Base-by-base conservation (phyloP, 78 protist species). In the Dictyostelium discoideum region DNA sequence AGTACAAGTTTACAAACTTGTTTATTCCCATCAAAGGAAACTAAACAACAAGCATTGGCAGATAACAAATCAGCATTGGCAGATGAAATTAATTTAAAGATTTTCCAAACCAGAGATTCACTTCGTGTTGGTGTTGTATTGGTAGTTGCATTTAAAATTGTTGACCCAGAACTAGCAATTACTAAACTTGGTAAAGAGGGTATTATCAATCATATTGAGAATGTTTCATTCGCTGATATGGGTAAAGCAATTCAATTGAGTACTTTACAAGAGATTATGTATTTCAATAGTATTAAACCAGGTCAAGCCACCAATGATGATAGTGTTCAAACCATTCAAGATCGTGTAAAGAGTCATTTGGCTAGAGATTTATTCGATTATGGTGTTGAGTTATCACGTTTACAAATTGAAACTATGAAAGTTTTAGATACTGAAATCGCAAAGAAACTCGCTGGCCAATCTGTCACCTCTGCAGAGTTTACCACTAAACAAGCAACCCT, bases 161-260 rank as follows among this genome's bases (percentile, higher is more conserved):
- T 87, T n/a, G 93, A 87, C 42, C 93, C 93, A 77, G 93, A 87
- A 78, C 22, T 87, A 1, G 93, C 93, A n/a, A 87, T 87, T 5
- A 87, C 93, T 44, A 87, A 87, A 57, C 46, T 87, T 2, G 93
- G 93, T n/a, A 87, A 87, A 60, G 85, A 87, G 32, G 93, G 93
- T 54, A 87, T 87, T 67, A 37, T 87, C 46, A 54, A 48, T 10
- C 93, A 87, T 77, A 87, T 87, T 87, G 93, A 87, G 39, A 87
- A 87, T 24, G 93, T 87, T 11, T 87, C 93, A n/a, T 87, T 87
- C 42, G 93, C 93, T 5, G 93, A 87, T 40, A 87, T 87, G 93
- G 93, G 93, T 87, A 87, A 87, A 42, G 85, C 93, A 22, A 87
- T 87, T 82, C 93, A 87, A 78, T 78, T 87, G n/a, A 74, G 85